Conservation (phyloP, 1,284 basidiomycete species). For the Apiotrichum sp. region DNA sequence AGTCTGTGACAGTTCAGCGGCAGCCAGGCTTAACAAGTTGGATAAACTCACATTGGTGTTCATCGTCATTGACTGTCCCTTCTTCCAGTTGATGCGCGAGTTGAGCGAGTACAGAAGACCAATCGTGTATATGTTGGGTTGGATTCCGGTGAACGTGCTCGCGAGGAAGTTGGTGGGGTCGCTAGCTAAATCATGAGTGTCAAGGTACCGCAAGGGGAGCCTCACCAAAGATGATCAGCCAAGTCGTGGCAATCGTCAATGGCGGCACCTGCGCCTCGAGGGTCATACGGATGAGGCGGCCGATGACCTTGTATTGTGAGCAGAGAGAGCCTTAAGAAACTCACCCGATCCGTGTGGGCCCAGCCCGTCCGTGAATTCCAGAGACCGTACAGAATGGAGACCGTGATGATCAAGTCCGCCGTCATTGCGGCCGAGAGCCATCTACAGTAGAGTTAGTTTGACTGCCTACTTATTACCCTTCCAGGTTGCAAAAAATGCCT, state of each 20-base stretch:
- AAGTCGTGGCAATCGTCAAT: slow-evolving; percentile 24
- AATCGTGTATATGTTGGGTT: slow-evolving; percentile 26
- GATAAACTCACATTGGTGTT: not conserved
- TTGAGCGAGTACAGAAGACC: slow-evolving; percentile 32
- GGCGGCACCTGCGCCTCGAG: slow-evolving; percentile 34
- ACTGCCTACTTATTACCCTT: no score
- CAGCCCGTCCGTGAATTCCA: slow-evolving; percentile 27
- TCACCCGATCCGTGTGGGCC: slow-evolving; percentile 26
- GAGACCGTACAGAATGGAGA: slow-evolving; percentile 23
- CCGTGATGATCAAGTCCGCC: slow-evolving; percentile 30
- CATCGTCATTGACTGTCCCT: not conserved
- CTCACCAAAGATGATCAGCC: slow-evolving; percentile 26
- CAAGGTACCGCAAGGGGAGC: not conserved
- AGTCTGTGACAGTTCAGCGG: not conserved
- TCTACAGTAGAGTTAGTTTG: slow-evolving; percentile 2
- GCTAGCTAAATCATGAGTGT: not conserved
- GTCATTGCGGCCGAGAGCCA: slow-evolving; percentile 22
- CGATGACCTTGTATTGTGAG: slow-evolving; percentile 15
- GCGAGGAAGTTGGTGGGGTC: slow-evolving; percentile 25
- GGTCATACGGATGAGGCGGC: slow-evolving; percentile 25
- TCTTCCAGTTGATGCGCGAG: slow-evolving; percentile 13
- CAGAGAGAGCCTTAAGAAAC: not conserved
- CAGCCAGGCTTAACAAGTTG: no score
- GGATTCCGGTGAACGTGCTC: slow-evolving; percentile 23
- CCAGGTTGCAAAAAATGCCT: not conserved